Base-by-base conservation (phyloP, 352 stramenopile species). In the Peronospora belbahrii region DNA sequence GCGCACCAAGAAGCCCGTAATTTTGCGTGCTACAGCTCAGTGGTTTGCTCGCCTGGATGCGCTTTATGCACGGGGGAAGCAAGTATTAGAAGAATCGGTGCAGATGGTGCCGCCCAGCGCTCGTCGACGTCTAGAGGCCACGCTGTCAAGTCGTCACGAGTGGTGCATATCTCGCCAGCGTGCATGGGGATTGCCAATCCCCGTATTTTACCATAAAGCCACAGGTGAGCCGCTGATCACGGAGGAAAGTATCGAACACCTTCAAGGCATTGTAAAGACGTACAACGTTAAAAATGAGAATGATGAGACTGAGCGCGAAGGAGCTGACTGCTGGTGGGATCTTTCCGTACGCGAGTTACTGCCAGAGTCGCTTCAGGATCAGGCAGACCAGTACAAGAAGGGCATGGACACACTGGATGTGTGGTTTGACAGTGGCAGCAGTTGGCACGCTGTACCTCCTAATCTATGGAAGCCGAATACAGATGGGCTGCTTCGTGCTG, bases 131-230 rank as follows among this genome's bases (percentile, higher is more conserved):
- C 68, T 97, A 1, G 73, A 85, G 25, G 81, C 83, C 1, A 97
- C 94, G 56, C 62, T 94, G 3, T 69, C 84, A 34, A 88, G 78
- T 40, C 85, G 96, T 18, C 82, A 85, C 40, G 95, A 98, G 59
- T 99, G 96, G 96, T 99, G 96, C 53, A 99, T 99, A 65, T 98
- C 95, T 20, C 85, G 96, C 18, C 96, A 99, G 69, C 80, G 96
- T 14, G 89, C 85, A 13, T 99, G 96, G 97, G 97, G 97, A 15
- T 79, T 99, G 30, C 97, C 97, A 4, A 98, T 99, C 49, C 97
- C 97, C 6, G 95, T 98, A 10, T 98, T 99, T 54, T 99, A 98
- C 56, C 79, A 97, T 60, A 88, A 83, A 34, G 63, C 65, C 20
- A 96, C 74, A 8, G 56, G 78, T 17, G 84, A 97, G 61, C 85